phyloP scores from a whole-genome alignment of 371 early-diverging fungal genomes.

The Choanephora cucurbitarum region DNA sequence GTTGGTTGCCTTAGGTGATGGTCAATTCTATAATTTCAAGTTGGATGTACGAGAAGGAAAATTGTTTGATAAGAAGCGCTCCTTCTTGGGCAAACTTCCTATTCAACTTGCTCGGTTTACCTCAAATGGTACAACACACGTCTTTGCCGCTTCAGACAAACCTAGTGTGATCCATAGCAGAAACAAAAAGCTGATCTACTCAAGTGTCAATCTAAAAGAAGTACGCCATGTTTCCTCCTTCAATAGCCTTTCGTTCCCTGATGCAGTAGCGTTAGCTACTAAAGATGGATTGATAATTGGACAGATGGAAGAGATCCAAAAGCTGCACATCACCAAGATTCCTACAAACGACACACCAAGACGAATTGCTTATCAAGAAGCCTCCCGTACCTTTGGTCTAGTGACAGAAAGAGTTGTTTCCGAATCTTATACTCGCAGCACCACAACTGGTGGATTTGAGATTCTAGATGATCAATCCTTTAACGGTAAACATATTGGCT shows the following conservation, averaged over 20 bases:
- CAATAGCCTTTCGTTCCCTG: slow-evolving; percentile 58
- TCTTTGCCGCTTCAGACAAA: slow-evolving; percentile 88
- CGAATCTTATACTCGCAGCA: slow-evolving; percentile 25
- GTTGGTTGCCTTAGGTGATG: slow-evolving; percentile 85
- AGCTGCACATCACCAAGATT: slow-evolving; percentile 81
- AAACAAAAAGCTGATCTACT: slow-evolving; percentile 78
- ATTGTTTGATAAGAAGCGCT: slow-evolving; percentile 64
- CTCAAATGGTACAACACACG: slow-evolving; percentile 60
- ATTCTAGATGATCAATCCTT: slow-evolving; percentile 77
- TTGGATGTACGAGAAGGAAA: slow-evolving; percentile 49
- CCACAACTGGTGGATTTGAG: slow-evolving; percentile 54
- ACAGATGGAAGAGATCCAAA: slow-evolving; percentile 84
- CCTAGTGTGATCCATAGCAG: slow-evolving; percentile 83
- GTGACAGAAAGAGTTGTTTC: slow-evolving; percentile 47
- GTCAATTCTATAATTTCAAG: slow-evolving; percentile 72
- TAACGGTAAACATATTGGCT: slow-evolving; percentile 68
- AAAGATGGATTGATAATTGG: slow-evolving; percentile 73
- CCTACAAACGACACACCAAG: slow-evolving; percentile 74
- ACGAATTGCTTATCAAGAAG: slow-evolving; percentile 71
- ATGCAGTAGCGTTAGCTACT: slow-evolving; percentile 73
- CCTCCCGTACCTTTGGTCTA: slow-evolving; percentile 62
- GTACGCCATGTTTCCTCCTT: slow-evolving; percentile 74
- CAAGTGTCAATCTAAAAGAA: slow-evolving; percentile 83
- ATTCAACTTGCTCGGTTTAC: slow-evolving; percentile 69
- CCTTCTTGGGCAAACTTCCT: slow-evolving; percentile 80